phyloP scores from a whole-genome alignment of 1,284 basidiomycete genomes.

The Coniferiporia weirii region DNA sequence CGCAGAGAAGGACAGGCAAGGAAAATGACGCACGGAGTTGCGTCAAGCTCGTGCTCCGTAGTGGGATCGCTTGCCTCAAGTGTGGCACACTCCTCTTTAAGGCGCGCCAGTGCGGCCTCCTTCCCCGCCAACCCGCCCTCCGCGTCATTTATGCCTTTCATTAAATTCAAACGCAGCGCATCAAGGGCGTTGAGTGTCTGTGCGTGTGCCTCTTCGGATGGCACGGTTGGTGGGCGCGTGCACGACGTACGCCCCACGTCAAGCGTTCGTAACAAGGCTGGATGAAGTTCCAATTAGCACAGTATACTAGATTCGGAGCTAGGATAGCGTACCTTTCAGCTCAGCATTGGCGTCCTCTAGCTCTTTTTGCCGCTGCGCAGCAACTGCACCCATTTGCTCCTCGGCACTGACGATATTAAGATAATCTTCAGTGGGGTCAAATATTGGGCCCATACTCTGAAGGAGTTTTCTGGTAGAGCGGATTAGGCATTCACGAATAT shows the following conservation, averaged over 20 bases:
- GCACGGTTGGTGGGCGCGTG: slow-evolving; percentile 59
- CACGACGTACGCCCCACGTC: slow-evolving; percentile 68
- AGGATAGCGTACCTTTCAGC: slow-evolving; percentile 45
- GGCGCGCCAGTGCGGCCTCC: slow-evolving; percentile 59
- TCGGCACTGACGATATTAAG: slow-evolving; percentile 66
- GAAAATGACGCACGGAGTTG: slow-evolving; percentile 52
- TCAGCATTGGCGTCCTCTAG: slow-evolving; percentile 57
- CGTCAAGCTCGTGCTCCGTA: slow-evolving; percentile 63
- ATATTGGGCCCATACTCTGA: slow-evolving; percentile 58
- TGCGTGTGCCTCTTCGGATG: slow-evolving; percentile 59
- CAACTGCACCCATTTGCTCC: slow-evolving; percentile 53
- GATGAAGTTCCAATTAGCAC: neutral
- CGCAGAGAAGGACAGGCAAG: slow-evolving; percentile 9
- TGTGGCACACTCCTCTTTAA: slow-evolving; percentile 55
- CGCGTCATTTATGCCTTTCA: slow-evolving; percentile 69
- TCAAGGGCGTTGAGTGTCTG: slow-evolving; percentile 62
- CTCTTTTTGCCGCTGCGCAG: slow-evolving; percentile 53
- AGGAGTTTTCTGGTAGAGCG: slow-evolving; percentile 49
- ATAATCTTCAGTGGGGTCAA: slow-evolving; percentile 72
- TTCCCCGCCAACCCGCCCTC: slow-evolving; percentile 59
- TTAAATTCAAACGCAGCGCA: slow-evolving; percentile 53
- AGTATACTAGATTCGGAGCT: neutral
- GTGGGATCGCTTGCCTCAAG: slow-evolving; percentile 69
- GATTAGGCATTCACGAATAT: neutral
- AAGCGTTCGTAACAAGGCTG: slow-evolving; percentile 54